Percentiles rank a stretch among this genome's conserved stretches.
Evolutionary conservation across 73 alveolate species (phyloP).

Genomic region (Uronychia binucleata): DNA sequence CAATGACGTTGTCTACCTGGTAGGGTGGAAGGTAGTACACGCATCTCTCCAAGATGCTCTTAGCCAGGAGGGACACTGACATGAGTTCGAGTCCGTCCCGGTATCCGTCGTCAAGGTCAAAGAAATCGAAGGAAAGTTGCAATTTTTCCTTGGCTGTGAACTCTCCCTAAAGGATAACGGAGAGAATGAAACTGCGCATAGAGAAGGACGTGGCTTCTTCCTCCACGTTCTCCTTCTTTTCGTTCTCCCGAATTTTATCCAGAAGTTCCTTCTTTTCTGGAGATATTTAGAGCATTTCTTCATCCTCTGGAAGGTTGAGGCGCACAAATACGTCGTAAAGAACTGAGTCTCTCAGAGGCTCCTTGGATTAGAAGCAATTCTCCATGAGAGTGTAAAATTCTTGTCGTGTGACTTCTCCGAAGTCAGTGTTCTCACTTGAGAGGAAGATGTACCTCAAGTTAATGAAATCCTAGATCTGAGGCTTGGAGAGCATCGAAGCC

Average conservation of each 20-base stretch:
- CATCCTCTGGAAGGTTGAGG: neutral
- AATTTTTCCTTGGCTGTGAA: constrained; percentile 47
- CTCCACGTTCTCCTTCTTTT: neutral
- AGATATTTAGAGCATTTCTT: neutral
- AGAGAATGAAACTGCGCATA: constrained; percentile 39
- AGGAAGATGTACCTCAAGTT: neutral
- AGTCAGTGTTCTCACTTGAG: neutral
- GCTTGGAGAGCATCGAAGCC: neutral
- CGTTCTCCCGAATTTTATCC: too few relatives aligned
- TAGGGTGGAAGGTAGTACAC: constrained; percentile 52
- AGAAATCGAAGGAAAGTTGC: constrained; percentile 48
- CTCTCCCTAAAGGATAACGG: constrained; percentile 36
- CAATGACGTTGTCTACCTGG: constrained; percentile 50
- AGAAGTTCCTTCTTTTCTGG: too few relatives aligned
- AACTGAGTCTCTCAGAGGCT: neutral
- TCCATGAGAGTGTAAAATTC: neutral
- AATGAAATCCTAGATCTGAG: neutral
- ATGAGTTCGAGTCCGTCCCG: constrained; percentile 52
- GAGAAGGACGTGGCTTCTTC: constrained; percentile 18
- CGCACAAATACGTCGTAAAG: neutral
- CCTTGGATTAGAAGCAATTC: neutral
- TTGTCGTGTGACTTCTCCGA: neutral
- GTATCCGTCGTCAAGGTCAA: constrained; percentile 62
- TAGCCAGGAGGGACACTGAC: constrained; percentile 15
- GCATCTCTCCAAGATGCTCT: constrained; percentile 38